Evolutionary conservation across 108 stramenopile genomes (phyloP), one percentile per base, ranked within the genome.

Genomic region (Seminavis robusta): DNA sequence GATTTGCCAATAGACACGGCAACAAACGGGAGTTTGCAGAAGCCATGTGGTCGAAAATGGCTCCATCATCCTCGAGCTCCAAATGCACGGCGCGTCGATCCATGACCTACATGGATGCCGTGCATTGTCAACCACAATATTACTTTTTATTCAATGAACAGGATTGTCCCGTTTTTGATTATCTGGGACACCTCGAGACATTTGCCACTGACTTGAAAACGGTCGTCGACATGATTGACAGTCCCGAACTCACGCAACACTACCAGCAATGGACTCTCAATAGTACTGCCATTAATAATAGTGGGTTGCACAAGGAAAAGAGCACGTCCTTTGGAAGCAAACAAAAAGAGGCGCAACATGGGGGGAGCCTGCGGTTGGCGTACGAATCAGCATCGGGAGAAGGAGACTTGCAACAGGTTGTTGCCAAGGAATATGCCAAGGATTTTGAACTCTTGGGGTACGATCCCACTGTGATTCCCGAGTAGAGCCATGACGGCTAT

Each of bases 101-200:
- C 10, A 17, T 40, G 54, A 9, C 13, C 8, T 20, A 44, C 42
- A 11, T 40, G 38, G n/a, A n/a, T 10, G 8, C 8, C 15, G 7
- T 15, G 34, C 54, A 56, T 44, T 40, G 25, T 17, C 16, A 7
- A 11, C 38, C 54, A 9, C 54, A 56, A 38, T 15, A 8, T 6
- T 40, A 40, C 5, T 56, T 56, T 24, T 17, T 56, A 16, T n/a
- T 40, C 7, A 38, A 56, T 56, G 6, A 17, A 17, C 15, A 5
- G 7, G 9, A 40, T 44, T 56, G 54, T 44, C 54, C 54, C 19
- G 38, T 56, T 24, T 56, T 56, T 40, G 54, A 56, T 44, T 56
- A 26, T 38, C 7, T 56, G 9, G 54, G 54, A 10, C 19, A 20
- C 19, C 26, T 56, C 19, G 54, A 56, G 23, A 25, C 7, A 13